These are phyloP conservation scores for Harringtonia lauricola DNA, from an alignment of 2,329 filamentous ascomycete genomes.

Conservation along the genomic window DNA sequence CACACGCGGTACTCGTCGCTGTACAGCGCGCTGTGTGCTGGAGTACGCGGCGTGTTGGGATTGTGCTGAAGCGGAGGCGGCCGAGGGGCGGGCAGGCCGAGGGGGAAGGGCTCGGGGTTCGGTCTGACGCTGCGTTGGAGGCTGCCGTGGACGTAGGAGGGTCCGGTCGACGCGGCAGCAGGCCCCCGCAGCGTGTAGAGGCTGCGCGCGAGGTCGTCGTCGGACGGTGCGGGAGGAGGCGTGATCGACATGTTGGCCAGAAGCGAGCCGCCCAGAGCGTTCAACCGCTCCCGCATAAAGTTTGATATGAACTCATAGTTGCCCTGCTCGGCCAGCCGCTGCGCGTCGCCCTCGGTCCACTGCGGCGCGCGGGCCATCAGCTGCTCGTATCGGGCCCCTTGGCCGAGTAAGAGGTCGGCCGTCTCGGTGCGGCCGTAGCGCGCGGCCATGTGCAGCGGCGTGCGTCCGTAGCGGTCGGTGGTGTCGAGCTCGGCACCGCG, in stretches of 20 bases:
- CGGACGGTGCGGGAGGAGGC: too few relatives aligned
- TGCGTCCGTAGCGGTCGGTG: conserved; percentile 6
- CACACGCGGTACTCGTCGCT: conserved; percentile 1
- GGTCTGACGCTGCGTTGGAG: too few relatives aligned
- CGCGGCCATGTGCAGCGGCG: conserved; percentile 9
- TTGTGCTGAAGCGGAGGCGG: not conserved
- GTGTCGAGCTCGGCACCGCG: conserved; percentile 9
- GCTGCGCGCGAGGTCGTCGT: too few relatives aligned
- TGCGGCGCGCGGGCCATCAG: not conserved
- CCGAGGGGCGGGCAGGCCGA: not conserved
- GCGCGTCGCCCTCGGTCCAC: not conserved
- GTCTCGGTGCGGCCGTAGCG: conserved; percentile 2
- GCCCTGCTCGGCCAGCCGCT: conserved; percentile 1
- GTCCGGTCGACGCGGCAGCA: too few relatives aligned
- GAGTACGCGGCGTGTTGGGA: not conserved
- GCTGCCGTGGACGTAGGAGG: too few relatives aligned
- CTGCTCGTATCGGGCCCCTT: conserved; percentile 30
- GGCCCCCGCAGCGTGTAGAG: too few relatives aligned
- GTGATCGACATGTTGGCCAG: not conserved
- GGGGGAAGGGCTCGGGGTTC: too few relatives aligned
- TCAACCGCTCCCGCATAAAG: not conserved
- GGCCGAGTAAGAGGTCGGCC: not conserved
- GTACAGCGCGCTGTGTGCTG: not conserved
- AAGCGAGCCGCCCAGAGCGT: too few relatives aligned
- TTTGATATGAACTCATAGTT: not conserved